Conservation (phyloP, 1,139 yeast genomes). For the Suhomyces terraborum region DNA sequence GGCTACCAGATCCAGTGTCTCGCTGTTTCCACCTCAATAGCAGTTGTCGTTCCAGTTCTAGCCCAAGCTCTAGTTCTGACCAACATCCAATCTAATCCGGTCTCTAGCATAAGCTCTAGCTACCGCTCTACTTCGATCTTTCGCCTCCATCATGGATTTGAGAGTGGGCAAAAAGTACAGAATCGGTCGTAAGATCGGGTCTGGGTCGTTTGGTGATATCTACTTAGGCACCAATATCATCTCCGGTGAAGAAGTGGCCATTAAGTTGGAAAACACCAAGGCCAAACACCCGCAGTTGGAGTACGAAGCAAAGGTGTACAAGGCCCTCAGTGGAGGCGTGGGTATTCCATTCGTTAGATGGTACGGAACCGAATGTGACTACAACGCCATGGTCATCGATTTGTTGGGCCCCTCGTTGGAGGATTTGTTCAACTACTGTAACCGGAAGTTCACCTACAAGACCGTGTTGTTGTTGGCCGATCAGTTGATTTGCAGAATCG, state of each 20-base stretch:
- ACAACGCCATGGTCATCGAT: conserved; percentile 96
- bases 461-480: conserved; percentile 92
- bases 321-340: conserved; percentile 92
- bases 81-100: no score
- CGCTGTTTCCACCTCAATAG: no score
- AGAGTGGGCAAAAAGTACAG: conserved; percentile 95
- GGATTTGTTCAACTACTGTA: conserved; percentile 94
- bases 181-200: conserved; percentile 94
- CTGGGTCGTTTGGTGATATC: conserved; percentile 97
- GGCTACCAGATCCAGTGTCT: no score
- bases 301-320: conserved; percentile 94
- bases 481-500: conserved; percentile 91
- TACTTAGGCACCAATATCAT: conserved; percentile 91
- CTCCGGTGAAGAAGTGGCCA: conserved; percentile 96
- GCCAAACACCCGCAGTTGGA: conserved; percentile 97
- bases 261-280: conserved; percentile 83
- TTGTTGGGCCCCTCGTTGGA: conserved; percentile 93
- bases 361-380: conserved; percentile 97
- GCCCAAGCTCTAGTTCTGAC: no score
- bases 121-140: no score
- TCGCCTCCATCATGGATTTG: conserved; percentile 53
- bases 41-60: no score
- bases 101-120: no score
- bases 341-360: conserved; percentile 97
- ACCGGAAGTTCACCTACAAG: conserved; percentile 88